Percentiles rank a stretch among this genome's conserved stretches.
These are phyloP conservation scores for Boletus mariae DNA, from an alignment of 1,284 basidiomycete genomes.

Conservation along the genomic window DNA sequence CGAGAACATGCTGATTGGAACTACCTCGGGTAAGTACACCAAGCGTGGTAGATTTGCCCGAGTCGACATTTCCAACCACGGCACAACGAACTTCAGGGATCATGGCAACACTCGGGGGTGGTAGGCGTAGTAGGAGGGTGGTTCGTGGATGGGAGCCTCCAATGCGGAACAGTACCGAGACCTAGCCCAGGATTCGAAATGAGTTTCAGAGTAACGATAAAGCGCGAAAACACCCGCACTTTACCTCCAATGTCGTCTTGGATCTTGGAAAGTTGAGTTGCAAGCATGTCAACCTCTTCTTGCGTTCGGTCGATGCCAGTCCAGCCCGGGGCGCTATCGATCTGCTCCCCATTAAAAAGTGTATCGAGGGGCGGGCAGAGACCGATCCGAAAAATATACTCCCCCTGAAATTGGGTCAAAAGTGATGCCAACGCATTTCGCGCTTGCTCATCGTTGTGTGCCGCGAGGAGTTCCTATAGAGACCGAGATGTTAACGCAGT, in stretches of 20 bases:
- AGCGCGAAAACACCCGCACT: constrained; percentile 36
- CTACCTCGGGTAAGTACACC: constrained; percentile 80
- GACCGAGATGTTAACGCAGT: constrained; percentile 5
- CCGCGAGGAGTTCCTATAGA: constrained; percentile 44
- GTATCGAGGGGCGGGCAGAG: constrained; percentile 50
- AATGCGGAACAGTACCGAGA: constrained; percentile 51
- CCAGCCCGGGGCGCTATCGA: constrained; percentile 47
- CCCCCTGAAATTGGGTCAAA: constrained; percentile 61
- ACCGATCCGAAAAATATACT: constrained; percentile 71
- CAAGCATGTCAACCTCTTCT: constrained; percentile 51
- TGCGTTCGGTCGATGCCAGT: constrained; percentile 47
- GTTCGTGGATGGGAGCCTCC: constrained; percentile 48
- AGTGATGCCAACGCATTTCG: constrained; percentile 62
- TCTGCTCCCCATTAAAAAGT: constrained; percentile 51
- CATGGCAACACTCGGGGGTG: constrained; percentile 64
- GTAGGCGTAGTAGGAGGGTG: constrained; percentile 63
- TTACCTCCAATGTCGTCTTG: constrained; percentile 76
- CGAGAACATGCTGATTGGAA: constrained; percentile 1
- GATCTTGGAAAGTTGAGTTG: constrained; percentile 39
- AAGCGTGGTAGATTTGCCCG: constrained; percentile 92
- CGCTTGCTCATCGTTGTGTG: constrained; percentile 48
- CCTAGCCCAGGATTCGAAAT: constrained; percentile 34
- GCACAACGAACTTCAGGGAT: constrained; percentile 91
- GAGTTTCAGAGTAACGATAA: background rate
- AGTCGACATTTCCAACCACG: constrained; percentile 92